Evolutionary conservation across 1,139 yeast species (phyloP).

Genomic region (Zygosaccharomyces pseudobailii): DNA sequence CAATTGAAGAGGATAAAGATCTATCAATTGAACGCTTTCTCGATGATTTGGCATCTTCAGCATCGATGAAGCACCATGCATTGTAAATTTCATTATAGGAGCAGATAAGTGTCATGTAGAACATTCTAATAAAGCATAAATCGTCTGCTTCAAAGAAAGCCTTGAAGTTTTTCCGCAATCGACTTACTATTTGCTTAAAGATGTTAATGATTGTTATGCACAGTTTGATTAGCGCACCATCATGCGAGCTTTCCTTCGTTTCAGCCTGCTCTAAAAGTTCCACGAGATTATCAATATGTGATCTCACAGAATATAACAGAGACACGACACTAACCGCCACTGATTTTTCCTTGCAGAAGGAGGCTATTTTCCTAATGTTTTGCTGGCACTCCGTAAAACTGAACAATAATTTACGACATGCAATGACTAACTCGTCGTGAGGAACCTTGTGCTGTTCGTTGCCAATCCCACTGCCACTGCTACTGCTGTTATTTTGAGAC

Average conservation of each 20-base stretch:
- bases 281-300: slow-evolving; percentile 55
- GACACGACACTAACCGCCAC: slow-evolving; percentile 56
- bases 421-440: slow-evolving; percentile 41
- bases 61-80: slow-evolving; percentile 56
- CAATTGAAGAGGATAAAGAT: slow-evolving; percentile 13
- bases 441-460: slow-evolving; percentile 23
- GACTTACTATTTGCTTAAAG: slow-evolving; percentile 49
- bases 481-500: slow-evolving; percentile 9
- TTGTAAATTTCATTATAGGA: slow-evolving; percentile 72
- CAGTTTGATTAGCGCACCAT: slow-evolving; percentile 35
- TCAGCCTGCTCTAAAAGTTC: slow-evolving; percentile 57
- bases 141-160: slow-evolving; percentile 54
- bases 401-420: slow-evolving; percentile 53
- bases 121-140: slow-evolving; percentile 65
- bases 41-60: slow-evolving; percentile 26
- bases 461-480: slow-evolving; percentile 1
- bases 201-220: slow-evolving; percentile 38
- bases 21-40: slow-evolving; percentile 14
- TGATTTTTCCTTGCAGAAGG: slow-evolving; percentile 62
- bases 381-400: slow-evolving; percentile 68
- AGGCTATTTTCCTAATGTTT: slow-evolving; percentile 59
- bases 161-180: slow-evolving; percentile 45
- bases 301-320: slow-evolving; percentile 50
- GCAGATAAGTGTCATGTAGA: slow-evolving; percentile 66
- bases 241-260: slow-evolving; percentile 36